These are phyloP conservation scores for Mortierella sp. DNA, from an alignment of 371 early-diverging fungal species.

Conservation along the genomic window DNA sequence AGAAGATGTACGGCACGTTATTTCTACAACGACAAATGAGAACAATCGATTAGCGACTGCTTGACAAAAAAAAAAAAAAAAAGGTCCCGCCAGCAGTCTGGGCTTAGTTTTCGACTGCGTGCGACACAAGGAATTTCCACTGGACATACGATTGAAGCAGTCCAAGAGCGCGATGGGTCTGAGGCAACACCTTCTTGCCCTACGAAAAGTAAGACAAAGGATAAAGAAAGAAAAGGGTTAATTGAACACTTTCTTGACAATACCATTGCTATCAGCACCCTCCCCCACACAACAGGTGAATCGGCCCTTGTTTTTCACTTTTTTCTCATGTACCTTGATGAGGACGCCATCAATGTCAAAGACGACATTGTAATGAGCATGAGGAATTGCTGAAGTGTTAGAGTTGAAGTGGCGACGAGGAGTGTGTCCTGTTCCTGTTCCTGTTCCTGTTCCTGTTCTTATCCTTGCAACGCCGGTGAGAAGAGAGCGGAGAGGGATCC, in stretches of 20 bases:
- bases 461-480: conserved; percentile 12
- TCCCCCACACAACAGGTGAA: neutral
- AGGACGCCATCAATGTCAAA: conserved; percentile 89
- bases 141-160: conserved; percentile 32
- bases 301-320: neutral
- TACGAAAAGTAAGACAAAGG: conserved; percentile 15
- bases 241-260: neutral
- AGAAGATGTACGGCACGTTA: conserved; percentile 79
- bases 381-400: conserved; percentile 13
- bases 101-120: neutral
- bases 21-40: conserved; percentile 34
- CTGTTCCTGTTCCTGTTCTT: neutral
- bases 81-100: neutral
- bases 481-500: neutral
- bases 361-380: conserved; percentile 71
- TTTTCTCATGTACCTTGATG: conserved; percentile 66
- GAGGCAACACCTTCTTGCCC: conserved; percentile 66
- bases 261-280: too few relatives aligned
- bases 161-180: conserved; percentile 67
- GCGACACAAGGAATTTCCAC: neutral
- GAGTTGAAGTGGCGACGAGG: neutral
- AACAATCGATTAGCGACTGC: neutral
- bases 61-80: neutral
- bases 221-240: neutral
- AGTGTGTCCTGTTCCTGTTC: neutral